Base-by-base conservation (phyloP, 140 eudicot genomes). In the Stevia rebaudiana region DNA sequence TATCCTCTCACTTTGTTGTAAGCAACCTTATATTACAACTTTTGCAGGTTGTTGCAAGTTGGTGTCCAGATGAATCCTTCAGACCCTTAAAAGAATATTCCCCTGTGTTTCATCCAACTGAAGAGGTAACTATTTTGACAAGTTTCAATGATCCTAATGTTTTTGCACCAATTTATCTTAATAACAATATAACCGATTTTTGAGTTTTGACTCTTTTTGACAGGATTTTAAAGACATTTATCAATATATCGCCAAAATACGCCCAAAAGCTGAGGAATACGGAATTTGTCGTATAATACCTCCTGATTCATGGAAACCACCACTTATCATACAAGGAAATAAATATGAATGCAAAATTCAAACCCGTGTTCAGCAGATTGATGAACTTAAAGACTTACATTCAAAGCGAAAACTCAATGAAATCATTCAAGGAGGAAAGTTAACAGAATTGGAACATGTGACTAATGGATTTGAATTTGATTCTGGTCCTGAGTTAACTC, bases 261-360 rank as follows among this genome's bases (percentile, higher is more conserved):
- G 86, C 16, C 79, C 66, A 23, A 71, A 70, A 70, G 92, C 89
- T 5, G 92, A 83, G 75, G 66, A 71, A 39, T 71, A 63, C n/a
- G 98, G 98, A 70, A 81, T 92, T 33, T 92, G 96, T 60, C 84
- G 95, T 41, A 81, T 92, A 65, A 70, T 79, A 58, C 98, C 98
- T 77, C 96, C 98, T 49, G 75, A 78, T 40, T 84, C 98, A 19
- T 91, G 98, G 98, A 56, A 74, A 68, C 86, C 87, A 6, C 90
- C 95, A 8, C 65, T 65, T 53, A 82, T 76, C 47, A 39, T 82
- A 21, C 55, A 67, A 76, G 87, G 75, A 59, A 73, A 67, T 46
- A 61, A 60, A 13, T 72, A 82, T 87, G 81, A 76, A 43, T 64
- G 69, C 52, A 75, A 54, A 42, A 78, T 91, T 54, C 43, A 28